A percentile compares a stretch with the other conserved stretches of the same genome.
Conservation (phyloP, 345 rosid species). For the Gossypium stocksii region DNA sequence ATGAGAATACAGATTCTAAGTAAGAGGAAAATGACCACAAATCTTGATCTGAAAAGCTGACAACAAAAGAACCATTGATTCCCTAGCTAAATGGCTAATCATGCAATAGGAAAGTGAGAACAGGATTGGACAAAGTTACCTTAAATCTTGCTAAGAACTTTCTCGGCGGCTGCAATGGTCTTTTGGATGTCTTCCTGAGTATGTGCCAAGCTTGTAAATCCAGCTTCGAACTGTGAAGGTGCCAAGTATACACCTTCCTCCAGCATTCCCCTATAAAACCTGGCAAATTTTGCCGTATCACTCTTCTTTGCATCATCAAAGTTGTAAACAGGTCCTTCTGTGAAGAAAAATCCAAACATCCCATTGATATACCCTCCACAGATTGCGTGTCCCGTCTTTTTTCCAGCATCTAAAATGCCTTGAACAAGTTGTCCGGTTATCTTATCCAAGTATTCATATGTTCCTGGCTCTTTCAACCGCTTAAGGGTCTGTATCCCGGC, state of each 20-base stretch:
- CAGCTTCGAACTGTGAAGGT: conserved; percentile 97
- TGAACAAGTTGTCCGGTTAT: conserved; percentile 58
- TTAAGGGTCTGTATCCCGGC: conserved; percentile 81
- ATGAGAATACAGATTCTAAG: conserved; percentile 3
- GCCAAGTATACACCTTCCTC: conserved; percentile 95
- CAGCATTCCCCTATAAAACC: conserved; percentile 74
- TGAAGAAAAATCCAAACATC: conserved; percentile 97
- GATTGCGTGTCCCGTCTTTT: conserved; percentile 78
- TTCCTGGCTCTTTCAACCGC: conserved; percentile 67
- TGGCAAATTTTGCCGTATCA: conserved; percentile 69
- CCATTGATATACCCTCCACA: conserved; percentile 79
- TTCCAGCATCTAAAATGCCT: conserved; percentile 75
- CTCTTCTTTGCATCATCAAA: conserved; percentile 84
- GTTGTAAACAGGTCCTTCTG: conserved; percentile 77
- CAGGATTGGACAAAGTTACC: neutral
- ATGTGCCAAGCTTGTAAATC: conserved; percentile 93
- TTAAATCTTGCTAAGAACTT: conserved; percentile 60
- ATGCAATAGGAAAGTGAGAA: neutral
- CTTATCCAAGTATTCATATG: conserved; percentile 70
- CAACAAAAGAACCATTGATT: neutral
- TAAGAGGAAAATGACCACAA: neutral
- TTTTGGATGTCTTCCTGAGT: conserved; percentile 58
- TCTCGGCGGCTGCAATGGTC: conserved; percentile 81
- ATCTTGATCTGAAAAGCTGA: neutral
- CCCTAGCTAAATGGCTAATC: conserved; percentile 21